Conservation (phyloP, 306 rosid species). For the Elaeagnus macrophylla region DNA sequence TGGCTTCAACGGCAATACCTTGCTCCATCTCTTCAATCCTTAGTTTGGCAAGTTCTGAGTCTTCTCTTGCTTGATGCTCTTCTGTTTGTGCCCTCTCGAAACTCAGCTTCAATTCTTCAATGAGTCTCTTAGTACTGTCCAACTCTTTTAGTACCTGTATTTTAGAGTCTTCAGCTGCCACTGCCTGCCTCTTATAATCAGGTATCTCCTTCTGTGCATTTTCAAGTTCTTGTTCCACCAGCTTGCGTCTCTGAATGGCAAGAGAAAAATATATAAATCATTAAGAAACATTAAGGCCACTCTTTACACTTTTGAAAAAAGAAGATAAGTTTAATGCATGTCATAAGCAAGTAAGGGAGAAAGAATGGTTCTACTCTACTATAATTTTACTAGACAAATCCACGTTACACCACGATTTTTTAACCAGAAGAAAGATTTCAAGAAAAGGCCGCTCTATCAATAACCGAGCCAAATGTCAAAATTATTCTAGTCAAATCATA, state of each 20-base stretch:
- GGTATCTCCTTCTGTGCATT: constrained; percentile 71
- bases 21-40: constrained; percentile 99
- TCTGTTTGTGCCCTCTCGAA: constrained; percentile 95
- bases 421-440: too few relatives aligned
- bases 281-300: not conserved
- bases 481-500: too few relatives aligned
- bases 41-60: constrained; percentile 92
- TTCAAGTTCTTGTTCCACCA: constrained; percentile 84
- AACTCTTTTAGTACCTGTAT: constrained; percentile 57
- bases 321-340: not conserved
- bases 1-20: constrained; percentile 91
- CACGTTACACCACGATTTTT: too few relatives aligned
- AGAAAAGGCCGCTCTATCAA: too few relatives aligned
- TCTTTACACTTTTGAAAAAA: too few relatives aligned
- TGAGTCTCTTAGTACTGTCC: constrained; percentile 72
- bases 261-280: constrained; percentile 12
- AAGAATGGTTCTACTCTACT: too few relatives aligned
- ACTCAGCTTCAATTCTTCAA: constrained; percentile 88
- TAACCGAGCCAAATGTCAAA: too few relatives aligned
- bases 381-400: too few relatives aligned
- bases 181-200: constrained; percentile 53
- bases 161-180: constrained; percentile 54
- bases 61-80: constrained; percentile 89
- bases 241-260: constrained; percentile 70
- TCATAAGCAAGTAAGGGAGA: too few relatives aligned